These are phyloP conservation scores for Fusarium floridanum DNA, from an alignment of 2,329 filamentous ascomycete species.

Conservation along the genomic window DNA sequence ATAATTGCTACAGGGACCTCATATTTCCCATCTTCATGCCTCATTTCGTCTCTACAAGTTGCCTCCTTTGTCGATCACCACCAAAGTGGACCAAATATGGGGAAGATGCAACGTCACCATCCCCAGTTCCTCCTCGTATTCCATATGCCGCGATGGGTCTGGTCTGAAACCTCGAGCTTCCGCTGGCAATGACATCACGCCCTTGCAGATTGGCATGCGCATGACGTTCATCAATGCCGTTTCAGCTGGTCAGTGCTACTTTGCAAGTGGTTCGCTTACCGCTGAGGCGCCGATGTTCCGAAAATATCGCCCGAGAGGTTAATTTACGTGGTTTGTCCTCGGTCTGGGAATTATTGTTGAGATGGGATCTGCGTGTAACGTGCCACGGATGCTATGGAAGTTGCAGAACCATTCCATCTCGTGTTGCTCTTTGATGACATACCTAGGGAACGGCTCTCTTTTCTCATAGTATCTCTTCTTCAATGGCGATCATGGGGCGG, in stretches of 20 bases:
- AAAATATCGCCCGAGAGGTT: neutral
- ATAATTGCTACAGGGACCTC: neutral
- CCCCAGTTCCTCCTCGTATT: constrained; percentile 28
- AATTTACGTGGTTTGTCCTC: neutral
- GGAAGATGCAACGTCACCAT: constrained; percentile 26
- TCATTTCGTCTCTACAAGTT: neutral
- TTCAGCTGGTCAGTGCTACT: neutral
- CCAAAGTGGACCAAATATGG: constrained; percentile 18
- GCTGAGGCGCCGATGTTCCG: neutral
- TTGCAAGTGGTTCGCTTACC: neutral
- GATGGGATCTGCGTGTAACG: neutral
- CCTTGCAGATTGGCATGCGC: neutral
- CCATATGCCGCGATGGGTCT: constrained; percentile 13
- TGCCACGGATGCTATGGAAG: neutral
- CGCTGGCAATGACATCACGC: neutral
- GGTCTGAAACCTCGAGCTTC: neutral
- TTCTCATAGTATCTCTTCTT: neutral
- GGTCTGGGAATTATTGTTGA: neutral
- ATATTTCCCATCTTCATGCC: neutral
- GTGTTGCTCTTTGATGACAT: neutral
- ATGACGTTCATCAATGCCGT: neutral
- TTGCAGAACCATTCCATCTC: neutral
- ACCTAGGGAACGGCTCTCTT: neutral
- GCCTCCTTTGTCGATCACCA: constrained; percentile 18
- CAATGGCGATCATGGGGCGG: neutral